phyloP scores from a whole-genome alignment of 495 filamentous ascomycete genomes.

The Apiosordaria backusii region DNA sequence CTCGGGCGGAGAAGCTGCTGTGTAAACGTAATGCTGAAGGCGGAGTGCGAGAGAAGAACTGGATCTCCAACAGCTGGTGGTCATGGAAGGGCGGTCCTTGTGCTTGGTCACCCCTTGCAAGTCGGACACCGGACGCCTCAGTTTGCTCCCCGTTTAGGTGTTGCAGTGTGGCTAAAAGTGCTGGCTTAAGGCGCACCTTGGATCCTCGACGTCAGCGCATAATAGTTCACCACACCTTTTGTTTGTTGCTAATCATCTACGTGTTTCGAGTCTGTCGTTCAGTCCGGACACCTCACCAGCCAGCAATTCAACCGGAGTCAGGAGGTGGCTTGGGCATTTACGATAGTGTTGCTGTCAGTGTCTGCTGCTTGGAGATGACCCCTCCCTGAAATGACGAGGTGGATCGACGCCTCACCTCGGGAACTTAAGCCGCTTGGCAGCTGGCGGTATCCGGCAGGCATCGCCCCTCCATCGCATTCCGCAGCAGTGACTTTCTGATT shows the following conservation, averaged over 20 bases:
- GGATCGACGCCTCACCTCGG: neutral
- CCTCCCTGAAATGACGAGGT: neutral
- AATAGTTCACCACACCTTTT: conserved; percentile 15
- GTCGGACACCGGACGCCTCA: neutral
- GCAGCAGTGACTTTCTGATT: neutral
- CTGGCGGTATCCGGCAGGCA: neutral
- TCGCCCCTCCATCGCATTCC: neutral
- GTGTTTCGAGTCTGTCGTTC: conserved; percentile 7
- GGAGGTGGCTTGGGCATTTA: conserved; percentile 25
- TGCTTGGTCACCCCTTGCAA: neutral
- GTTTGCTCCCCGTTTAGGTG: neutral
- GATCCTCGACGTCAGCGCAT: conserved; percentile 45
- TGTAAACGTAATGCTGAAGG: neutral
- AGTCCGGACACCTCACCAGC: conserved; percentile 2
- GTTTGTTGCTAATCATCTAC: conserved; percentile 1
- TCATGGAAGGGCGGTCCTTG: conserved; percentile 17
- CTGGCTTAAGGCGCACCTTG: conserved; percentile 25
- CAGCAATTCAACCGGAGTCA: conserved; percentile 22
- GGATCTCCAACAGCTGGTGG: conserved; percentile 25
- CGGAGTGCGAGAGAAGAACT: conserved; percentile 1
- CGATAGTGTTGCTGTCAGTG: neutral
- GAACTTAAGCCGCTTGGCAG: neutral
- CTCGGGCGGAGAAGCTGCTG: neutral
- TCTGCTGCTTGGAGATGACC: conserved; percentile 5
- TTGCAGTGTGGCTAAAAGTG: conserved; percentile 11